These are phyloP conservation scores for Boechera stricta DNA, from an alignment of 345 rosid genomes.

Conservation along the genomic window DNA sequence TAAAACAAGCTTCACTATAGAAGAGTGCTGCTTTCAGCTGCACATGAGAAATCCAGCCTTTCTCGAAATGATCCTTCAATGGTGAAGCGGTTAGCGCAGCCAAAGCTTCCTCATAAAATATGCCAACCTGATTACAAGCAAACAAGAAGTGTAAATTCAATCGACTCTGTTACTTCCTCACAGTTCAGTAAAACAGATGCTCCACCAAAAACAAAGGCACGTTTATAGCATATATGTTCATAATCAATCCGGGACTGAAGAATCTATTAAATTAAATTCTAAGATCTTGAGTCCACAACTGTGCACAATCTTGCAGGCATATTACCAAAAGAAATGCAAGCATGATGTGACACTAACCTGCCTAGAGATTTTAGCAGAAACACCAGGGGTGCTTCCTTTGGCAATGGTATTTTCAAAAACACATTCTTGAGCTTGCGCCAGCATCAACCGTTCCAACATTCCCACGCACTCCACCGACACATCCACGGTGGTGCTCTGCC, in stretches of 20 bases:
- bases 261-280: constrained; percentile 9
- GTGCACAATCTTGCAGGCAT: background rate
- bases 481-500: constrained; percentile 79
- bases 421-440: constrained; percentile 97
- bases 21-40: constrained; percentile 88
- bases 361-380: constrained; percentile 87
- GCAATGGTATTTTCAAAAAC: constrained; percentile 96
- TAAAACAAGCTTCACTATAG: constrained; percentile 87
- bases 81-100: constrained; percentile 72
- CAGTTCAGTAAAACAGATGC: constrained; percentile 6
- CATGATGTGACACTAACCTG: constrained; percentile 60
- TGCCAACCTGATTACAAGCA: constrained; percentile 66
- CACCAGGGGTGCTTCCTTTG: constrained; percentile 97
- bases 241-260: constrained; percentile 1
- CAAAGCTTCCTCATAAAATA: constrained; percentile 93
- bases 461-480: constrained; percentile 86
- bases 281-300: constrained; percentile 12
- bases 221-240: background rate
- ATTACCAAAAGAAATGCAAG: background rate
- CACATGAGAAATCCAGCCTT: constrained; percentile 88
- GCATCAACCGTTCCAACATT: constrained; percentile 93
- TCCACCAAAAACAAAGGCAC: constrained; percentile 2
- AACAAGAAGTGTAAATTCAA: constrained; percentile 12
- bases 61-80: constrained; percentile 94
- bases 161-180: background rate